phyloP scores from a whole-genome alignment of 176 grass and related monocot species.

The Dactylis glomerata region DNA sequence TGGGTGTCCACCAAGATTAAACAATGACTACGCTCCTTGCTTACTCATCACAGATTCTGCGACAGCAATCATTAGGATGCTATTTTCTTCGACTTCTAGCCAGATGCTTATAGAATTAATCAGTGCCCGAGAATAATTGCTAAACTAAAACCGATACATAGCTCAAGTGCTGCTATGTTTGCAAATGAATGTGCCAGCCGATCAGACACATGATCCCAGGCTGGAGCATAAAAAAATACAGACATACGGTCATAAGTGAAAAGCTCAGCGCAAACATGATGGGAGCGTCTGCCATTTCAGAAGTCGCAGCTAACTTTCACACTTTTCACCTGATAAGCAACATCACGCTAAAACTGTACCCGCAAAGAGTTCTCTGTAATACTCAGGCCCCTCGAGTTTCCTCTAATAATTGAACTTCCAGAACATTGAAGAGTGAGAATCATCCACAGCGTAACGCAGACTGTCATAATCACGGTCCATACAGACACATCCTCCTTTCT shows the following conservation, averaged over 20 bases:
- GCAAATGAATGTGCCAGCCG: background rate
- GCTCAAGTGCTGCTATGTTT: background rate
- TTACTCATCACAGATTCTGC: background rate
- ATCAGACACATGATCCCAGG: background rate
- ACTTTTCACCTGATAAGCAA: background rate
- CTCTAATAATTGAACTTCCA: conserved; percentile 79
- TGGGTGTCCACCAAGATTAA: background rate
- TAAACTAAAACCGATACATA: background rate
- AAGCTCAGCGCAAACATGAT: background rate
- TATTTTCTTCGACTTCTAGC: background rate
- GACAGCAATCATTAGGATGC: background rate
- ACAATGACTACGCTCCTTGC: background rate
- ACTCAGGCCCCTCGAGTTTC: background rate
- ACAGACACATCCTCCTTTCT: conserved; percentile 29
- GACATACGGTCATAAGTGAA: too few relatives aligned
- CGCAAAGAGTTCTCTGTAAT: background rate
- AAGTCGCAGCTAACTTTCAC: background rate
- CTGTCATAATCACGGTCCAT: conserved; percentile 23
- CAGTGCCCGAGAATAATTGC: background rate
- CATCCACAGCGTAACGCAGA: conserved; percentile 69
- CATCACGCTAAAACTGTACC: background rate
- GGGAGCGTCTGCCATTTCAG: background rate
- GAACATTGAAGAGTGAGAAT: conserved; percentile 80
- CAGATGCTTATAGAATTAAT: background rate
- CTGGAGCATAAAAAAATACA: background rate